Evolutionary conservation across 192 early-diverging fungal species (phyloP).

Genomic region (Obelidium mucronatum): DNA sequence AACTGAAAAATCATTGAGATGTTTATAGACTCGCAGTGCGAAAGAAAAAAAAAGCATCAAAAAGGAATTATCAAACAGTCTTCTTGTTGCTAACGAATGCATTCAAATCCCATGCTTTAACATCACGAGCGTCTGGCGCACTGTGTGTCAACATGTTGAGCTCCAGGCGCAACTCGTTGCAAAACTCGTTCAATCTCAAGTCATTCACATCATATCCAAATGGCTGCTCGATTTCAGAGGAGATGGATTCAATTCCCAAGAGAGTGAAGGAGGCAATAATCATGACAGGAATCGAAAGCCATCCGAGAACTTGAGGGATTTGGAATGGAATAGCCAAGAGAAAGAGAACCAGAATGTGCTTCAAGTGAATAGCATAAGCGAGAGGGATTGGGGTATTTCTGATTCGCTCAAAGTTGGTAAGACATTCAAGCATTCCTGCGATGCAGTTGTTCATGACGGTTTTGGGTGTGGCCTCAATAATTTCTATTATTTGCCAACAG

Average conservation of each 20-base stretch:
- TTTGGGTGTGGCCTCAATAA: conserved; percentile 45
- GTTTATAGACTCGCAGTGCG: too few relatives aligned
- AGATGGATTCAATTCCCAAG: conserved; percentile 80
- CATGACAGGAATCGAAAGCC: conserved; percentile 70
- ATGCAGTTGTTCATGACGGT: conserved; percentile 43
- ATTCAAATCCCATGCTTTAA: conserved; percentile 5
- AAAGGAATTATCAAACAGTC: too few relatives aligned
- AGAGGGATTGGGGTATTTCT: conserved; percentile 71
- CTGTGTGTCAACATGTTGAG: conserved; percentile 22
- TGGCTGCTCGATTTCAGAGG: conserved; percentile 85
- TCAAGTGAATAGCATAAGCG: conserved; percentile 74
- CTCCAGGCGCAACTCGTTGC: conserved; percentile 46
- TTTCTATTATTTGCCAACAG: too few relatives aligned
- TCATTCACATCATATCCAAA: conserved; percentile 85
- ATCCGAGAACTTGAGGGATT: conserved; percentile 50
- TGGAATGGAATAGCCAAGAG: conserved; percentile 70
- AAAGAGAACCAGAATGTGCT: conserved; percentile 70
- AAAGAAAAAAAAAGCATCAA: too few relatives aligned
- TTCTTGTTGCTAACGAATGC: neutral
- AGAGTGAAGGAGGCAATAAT: conserved; percentile 74
- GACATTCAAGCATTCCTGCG: conserved; percentile 57
- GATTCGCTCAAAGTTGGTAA: conserved; percentile 76
- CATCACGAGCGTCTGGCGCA: neutral
- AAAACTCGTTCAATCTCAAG: conserved; percentile 48
- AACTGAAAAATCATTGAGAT: too few relatives aligned